Evolutionary conservation across 1,139 yeast genomes (phyloP), one percentile per base, ranked within the genome.

Genomic region (Hemisphaericaspora lyxosophila): DNA sequence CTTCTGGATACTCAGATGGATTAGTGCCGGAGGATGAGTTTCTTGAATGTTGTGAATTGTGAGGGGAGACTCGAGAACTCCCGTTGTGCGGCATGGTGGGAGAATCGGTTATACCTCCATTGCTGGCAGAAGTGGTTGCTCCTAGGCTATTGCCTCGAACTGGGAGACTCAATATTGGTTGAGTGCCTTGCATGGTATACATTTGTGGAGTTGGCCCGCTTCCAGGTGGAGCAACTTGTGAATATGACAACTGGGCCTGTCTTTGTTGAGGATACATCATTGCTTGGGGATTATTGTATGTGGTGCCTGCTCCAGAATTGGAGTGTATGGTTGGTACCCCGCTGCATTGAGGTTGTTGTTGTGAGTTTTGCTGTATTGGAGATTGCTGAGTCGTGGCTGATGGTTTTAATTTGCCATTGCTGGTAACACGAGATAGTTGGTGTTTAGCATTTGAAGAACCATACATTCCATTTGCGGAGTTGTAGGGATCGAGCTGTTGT

Each of bases 1-100:
- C 46, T 36, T 48, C 53, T 1, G 50, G 43, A 27, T 36, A 46
- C 14, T 50, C 57, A 17, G 32, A 20, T 35, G 41, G 48, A 11
- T 43, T 43, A 14, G 35, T 38, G 17, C 41, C 49, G 46, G 7
- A 42, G 5, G 59, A 51, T 3, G 49, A 44, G 4, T 44, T 40
- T 33, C 60, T 51, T 24, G 50, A 43, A 26, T 46, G 53, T 29
- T 26, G 39, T 7, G 31, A 15, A 33, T 18, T 34, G 26, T 7
- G 48, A 26, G n/a, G 34, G 16, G 31, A 23, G 17, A 28, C 8
- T 18, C 31, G 14, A 12, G 36, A 26, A n/a, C n/a, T n/a, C 6
- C 32, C 31, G 15, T 30, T 29, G 3, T 23, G 15, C 17, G 12
- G 6, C 35, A 26, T 18, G 8, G 26, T 17, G 12, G 22, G 32